Conservation (phyloP, 1,284 basidiomycete genomes). For the Meripilus lineatus region DNA sequence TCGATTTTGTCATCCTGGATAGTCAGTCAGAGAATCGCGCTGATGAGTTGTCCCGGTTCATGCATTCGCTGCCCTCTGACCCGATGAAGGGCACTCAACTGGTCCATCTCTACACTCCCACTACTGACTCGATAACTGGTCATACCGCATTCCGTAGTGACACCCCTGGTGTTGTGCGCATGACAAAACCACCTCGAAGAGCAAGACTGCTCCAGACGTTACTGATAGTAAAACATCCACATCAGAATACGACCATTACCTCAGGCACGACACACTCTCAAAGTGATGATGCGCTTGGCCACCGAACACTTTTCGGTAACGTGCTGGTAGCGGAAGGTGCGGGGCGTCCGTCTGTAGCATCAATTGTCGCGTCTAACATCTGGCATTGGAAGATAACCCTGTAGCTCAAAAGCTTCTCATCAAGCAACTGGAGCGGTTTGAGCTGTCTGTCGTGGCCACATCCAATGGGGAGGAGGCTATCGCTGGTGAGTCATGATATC, state of each 20-base stretch:
- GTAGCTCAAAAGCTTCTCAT: conserved; percentile 62
- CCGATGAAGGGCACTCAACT: conserved; percentile 52
- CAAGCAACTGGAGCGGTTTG: conserved; percentile 57
- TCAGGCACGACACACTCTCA: conserved; percentile 35
- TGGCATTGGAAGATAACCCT: conserved; percentile 47
- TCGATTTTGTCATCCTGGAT: conserved; percentile 65
- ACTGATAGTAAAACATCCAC: conserved; percentile 50
- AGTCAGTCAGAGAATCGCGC: conserved; percentile 55
- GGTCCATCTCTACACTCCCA: conserved; percentile 67
- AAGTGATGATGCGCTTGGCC: conserved; percentile 40
- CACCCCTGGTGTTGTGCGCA: conserved; percentile 53
- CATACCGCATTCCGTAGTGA: conserved; percentile 44
- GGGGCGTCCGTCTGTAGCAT: conserved; percentile 1
- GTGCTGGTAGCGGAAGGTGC: conserved; percentile 66
- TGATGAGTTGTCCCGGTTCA: conserved; percentile 45
- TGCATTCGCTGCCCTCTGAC: conserved; percentile 35
- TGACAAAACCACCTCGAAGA: conserved; percentile 66
- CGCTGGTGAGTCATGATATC: conserved; percentile 32
- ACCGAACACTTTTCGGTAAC: conserved; percentile 56
- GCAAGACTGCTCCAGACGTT: conserved; percentile 57
- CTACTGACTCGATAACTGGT: conserved; percentile 46
- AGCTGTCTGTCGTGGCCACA: conserved; percentile 55
- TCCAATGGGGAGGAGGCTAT: conserved; percentile 66
- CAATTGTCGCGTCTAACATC: conserved; percentile 2
- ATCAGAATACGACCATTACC: conserved; percentile 30